Conservation (phyloP, 768 basidiomycete species). For the Lactarius indigo region DNA sequence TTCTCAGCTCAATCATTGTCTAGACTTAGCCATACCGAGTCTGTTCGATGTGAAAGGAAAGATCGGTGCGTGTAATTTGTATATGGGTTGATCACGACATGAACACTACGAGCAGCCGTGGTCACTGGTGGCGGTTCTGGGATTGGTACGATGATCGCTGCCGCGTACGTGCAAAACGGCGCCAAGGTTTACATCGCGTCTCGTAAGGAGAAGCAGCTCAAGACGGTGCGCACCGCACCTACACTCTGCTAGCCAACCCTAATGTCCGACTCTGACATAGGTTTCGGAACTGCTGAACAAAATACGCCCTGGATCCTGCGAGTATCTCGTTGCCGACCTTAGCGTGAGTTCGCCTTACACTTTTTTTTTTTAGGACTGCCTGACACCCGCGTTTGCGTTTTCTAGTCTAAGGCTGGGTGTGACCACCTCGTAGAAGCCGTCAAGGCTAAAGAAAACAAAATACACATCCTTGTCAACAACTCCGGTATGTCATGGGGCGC, state of each 20-base stretch:
- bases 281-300: constrained; percentile 54
- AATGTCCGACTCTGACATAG: constrained; percentile 38
- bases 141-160: constrained; percentile 81
- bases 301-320: constrained; percentile 54
- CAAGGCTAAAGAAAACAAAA: constrained; percentile 62
- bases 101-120: constrained; percentile 45
- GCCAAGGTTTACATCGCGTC: constrained; percentile 89
- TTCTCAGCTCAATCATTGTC: background rate
- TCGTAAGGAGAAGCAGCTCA: constrained; percentile 73
- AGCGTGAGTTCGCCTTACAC: constrained; percentile 48
- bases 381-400: background rate
- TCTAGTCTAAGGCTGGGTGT: constrained; percentile 73
- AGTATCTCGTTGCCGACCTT: constrained; percentile 74
- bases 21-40: constrained; percentile 20
- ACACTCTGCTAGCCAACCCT: constrained; percentile 6
- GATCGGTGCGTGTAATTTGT: constrained; percentile 13
- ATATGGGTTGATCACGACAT: background rate
- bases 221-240: constrained; percentile 47
- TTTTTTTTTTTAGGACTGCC: background rate
- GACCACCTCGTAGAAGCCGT: constrained; percentile 66
- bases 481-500: constrained; percentile 80
- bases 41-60: constrained; percentile 27
- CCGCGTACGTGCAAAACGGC: constrained; percentile 79
- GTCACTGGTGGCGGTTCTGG: constrained; percentile 84
- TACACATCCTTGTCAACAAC: constrained; percentile 84